These are phyloP conservation scores for Taphrina confusa DNA, from an alignment of 1,139 yeast genomes.

Conservation along the genomic window DNA sequence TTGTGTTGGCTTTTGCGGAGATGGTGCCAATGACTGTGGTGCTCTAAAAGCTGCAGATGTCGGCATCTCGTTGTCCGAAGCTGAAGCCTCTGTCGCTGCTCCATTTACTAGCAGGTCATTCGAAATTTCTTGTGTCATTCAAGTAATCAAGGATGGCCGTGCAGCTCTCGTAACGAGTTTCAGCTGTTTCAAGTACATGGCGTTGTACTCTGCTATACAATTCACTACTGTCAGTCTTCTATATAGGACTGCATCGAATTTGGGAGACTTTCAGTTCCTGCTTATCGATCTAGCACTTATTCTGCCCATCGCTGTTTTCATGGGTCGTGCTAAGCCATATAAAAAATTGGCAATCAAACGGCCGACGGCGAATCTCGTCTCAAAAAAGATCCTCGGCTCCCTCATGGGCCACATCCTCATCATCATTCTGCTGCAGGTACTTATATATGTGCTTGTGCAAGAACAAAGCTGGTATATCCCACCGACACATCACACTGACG, in stretches of 20 bases:
- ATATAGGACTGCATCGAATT: conserved; percentile 83
- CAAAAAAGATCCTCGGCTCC: conserved; percentile 82
- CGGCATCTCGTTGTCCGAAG: conserved; percentile 92
- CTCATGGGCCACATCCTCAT: conserved; percentile 69
- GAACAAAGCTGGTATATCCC: conserved; percentile 73
- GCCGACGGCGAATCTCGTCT: conserved; percentile 91
- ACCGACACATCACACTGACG: conserved; percentile 51
- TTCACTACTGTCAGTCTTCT: conserved; percentile 81
- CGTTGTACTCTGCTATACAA: conserved; percentile 93
- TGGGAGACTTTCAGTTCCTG: conserved; percentile 95
- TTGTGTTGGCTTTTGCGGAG: conserved; percentile 97
- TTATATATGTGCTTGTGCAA: conserved; percentile 64
- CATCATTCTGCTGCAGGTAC: conserved; percentile 63
- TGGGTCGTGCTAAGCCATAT: conserved; percentile 95
- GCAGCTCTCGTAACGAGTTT: conserved; percentile 92
- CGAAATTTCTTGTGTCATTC: conserved; percentile 88
- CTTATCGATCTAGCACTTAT: conserved; percentile 89
- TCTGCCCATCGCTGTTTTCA: conserved; percentile 86
- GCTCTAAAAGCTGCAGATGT: conserved; percentile 97
- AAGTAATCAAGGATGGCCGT: conserved; percentile 90
- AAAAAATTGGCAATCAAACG: conserved; percentile 63
- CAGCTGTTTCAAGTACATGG: conserved; percentile 97
- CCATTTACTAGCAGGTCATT: conserved; percentile 90
- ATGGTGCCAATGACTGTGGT: conserved; percentile 89
- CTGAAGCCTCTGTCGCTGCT: conserved; percentile 98